Evolutionary conservation across 2,329 filamentous ascomycete genomes (phyloP).

Genomic region (Spiromastix sp.): DNA sequence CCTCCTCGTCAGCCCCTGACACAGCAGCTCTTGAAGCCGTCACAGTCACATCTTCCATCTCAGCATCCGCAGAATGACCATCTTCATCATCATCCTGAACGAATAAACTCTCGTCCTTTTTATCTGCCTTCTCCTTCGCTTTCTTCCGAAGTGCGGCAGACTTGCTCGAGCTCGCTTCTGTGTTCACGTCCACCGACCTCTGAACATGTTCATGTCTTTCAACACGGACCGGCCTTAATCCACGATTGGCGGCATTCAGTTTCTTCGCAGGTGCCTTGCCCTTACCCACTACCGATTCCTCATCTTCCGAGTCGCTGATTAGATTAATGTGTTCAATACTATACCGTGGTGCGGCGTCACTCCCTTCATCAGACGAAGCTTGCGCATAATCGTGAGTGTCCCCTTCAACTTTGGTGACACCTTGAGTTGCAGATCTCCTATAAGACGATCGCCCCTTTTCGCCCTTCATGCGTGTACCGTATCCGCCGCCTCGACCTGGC

Average conservation of each 20-base stretch:
- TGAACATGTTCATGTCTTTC: constrained; percentile 46
- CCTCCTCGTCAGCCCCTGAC: constrained; percentile 22
- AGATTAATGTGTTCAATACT: constrained; percentile 50
- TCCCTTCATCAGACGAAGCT: constrained; percentile 40
- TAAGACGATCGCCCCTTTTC: constrained; percentile 13
- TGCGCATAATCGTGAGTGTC: constrained; percentile 15
- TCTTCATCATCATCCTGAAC: constrained; percentile 23
- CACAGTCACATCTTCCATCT: constrained; percentile 29
- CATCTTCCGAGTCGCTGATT: constrained; percentile 43
- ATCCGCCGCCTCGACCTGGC: constrained; percentile 14
- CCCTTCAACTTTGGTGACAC: constrained; percentile 17
- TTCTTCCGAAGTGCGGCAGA: constrained; percentile 31
- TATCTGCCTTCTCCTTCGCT: constrained; percentile 21
- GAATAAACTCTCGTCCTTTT: constrained; percentile 23
- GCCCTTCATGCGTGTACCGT: constrained; percentile 14
- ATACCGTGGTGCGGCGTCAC: constrained; percentile 34
- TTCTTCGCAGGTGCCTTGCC: constrained; percentile 23
- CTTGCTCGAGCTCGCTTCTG: constrained; percentile 39
- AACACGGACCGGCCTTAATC: constrained; percentile 44
- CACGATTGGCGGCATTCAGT: constrained; percentile 14
- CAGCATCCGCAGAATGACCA: constrained; percentile 15
- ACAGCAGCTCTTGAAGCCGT: constrained; percentile 36
- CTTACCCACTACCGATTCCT: constrained; percentile 18
- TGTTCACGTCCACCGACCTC: constrained; percentile 43
- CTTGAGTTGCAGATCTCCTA: constrained; percentile 14